Percentiles rank a stretch among this genome's conserved stretches.
Conservation (phyloP, 306 rosid genomes). For the Dryas alaskensis region DNA sequence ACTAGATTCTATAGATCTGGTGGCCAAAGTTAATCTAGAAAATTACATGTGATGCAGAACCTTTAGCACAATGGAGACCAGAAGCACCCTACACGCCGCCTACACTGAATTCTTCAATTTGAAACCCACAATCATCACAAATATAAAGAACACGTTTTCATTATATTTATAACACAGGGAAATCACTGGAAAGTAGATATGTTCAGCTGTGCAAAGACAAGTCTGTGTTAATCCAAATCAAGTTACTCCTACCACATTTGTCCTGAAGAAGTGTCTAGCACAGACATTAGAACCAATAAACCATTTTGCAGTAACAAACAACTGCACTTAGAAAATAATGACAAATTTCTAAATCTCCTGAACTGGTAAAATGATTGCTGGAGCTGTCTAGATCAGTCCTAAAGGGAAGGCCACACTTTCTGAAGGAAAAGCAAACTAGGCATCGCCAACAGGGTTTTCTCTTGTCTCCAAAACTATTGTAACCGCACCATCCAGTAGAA, state of each 20-base stretch:
- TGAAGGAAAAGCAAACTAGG: background rate
- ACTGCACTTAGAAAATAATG: background rate
- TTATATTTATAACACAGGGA: background rate
- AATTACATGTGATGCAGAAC: background rate
- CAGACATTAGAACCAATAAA: background rate
- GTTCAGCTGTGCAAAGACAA: background rate
- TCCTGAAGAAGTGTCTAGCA: background rate
- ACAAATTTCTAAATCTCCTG: background rate
- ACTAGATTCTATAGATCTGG: background rate
- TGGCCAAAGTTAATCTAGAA: background rate
- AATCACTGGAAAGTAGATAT: background rate
- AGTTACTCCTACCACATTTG: background rate
- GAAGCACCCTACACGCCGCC: background rate
- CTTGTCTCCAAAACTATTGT: background rate
- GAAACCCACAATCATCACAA: background rate
- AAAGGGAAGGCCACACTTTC: background rate
- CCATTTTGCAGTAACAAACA: background rate
- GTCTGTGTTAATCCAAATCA: background rate
- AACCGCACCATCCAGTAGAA: background rate
- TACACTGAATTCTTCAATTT: background rate
- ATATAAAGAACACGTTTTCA: background rate
- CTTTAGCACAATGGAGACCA: background rate
- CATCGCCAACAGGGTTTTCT: background rate
- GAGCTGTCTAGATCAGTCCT: background rate
- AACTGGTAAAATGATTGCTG: background rate